Base-by-base conservation (phyloP, 345 rosid genomes). In the Brassica cretica region DNA sequence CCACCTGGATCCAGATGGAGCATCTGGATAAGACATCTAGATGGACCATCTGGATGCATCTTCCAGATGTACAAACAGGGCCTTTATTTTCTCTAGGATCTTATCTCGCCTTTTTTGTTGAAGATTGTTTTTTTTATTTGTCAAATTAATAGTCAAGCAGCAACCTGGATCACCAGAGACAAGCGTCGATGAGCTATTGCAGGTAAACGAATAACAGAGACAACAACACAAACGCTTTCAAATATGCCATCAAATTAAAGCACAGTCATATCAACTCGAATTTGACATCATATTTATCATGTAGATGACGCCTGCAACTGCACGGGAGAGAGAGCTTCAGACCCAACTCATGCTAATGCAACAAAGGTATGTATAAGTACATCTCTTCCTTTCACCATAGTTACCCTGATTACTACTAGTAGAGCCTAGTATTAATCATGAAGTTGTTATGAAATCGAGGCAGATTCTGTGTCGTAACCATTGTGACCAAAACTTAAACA, bases 261-360 rank as follows among this genome's bases (percentile, higher is more conserved):
- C 46, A 2, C 60, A 10, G 32, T 29, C 59, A 55, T 25, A 8
- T 25, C 15, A 24, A 62, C 24, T 30, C 14, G 29, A 60, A 59
- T 51, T 37, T 73, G 71, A 55, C 67, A 82, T 61, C 71, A 35
- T 70, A 14, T 60, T 32, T 16, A 30, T 64, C 58, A 60, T 86
- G 83, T 88, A 94, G 98, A 64, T 72, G 19, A 73, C 85, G 74
- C 87, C 92, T 73, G 81, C 86, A 51, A 84, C 90, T 29, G 46
- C 73, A 15, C 84, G 85, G 84, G 97, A 94, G 80, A 90, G 79
- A 78, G 97, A 92, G 79, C 88, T 94, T 74, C 93, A 87, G 78
- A 78, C 89, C 70, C 91, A 88, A 85, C 73, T 89, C 80, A 77
- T 83, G 73, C 77, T 74, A 78, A 89, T 94, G 53, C 97, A 92